Evolutionary conservation across 2,329 filamentous ascomycete species (phyloP), one percentile per base, ranked within the genome.

Genomic region (Curvularia verruculosa): DNA sequence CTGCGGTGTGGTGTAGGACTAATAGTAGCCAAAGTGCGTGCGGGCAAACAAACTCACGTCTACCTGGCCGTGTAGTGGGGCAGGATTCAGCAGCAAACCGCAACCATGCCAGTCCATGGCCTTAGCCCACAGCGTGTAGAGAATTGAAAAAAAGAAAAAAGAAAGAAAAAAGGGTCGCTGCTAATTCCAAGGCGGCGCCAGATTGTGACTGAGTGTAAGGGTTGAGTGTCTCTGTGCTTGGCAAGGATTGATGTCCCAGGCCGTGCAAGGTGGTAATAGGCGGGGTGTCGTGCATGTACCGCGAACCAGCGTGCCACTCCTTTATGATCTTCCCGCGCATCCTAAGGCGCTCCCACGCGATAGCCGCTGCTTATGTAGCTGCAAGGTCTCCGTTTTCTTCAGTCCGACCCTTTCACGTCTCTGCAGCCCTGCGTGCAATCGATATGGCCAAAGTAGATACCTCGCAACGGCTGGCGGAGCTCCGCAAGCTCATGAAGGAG

Each of bases 401-500:
- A 46, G 47, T 60, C 50, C 64, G 68, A 68, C 58, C 67, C 21
- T 69, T 77, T 52, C 70, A 76, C 66, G 61, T 65, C 44, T 71
- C 72, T 54, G 63, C 67, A 51, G 60, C 60, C 57, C 61, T 64
- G 45, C 60, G 64, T 58, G 61, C 68, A 44, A 60, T 80, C 77
- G 83, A 87, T 31, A 96, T 95, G 90, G 89, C 87, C 73, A 87
- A 84, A 51, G 88, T 96, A 65, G 83, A 95, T 78, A 97, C 93
- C 34, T 87, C 87, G 53, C 82, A 86, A 61, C 89, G 91, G 70
- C 85, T 99, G 64, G 79, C 86, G 63, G 84, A 86, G 78, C 84
- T 99, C 71, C 86, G 95, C 73, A 83, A 88, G 75, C 82, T 96
- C 74, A 99, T 99, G 95, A 88, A 86, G 79, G 84, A 93, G 77